Percentiles rank a stretch among this genome's conserved stretches.
phyloP scores from a whole-genome alignment of 495 filamentous ascomycete genomes.

The Apiosordaria backusii region DNA sequence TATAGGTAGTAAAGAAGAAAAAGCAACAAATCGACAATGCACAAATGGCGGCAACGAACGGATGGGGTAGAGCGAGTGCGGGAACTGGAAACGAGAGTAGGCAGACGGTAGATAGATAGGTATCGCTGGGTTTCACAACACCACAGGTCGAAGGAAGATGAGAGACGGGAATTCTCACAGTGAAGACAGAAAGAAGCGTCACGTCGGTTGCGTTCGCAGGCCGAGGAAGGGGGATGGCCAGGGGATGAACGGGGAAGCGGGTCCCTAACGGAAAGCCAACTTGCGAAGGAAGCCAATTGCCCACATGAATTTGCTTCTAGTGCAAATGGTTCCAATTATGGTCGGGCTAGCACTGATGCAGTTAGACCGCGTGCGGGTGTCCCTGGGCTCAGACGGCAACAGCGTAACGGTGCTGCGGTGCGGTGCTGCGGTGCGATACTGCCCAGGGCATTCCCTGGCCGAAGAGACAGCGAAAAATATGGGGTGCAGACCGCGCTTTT shows the following conservation, averaged over 20 bases:
- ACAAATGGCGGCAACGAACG: not conserved
- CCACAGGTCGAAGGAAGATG: slow-evolving; percentile 6
- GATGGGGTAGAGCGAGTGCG: slow-evolving; percentile 4
- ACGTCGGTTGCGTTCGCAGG: slow-evolving; percentile 1
- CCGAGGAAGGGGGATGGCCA: slow-evolving; percentile 26
- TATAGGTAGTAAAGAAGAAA: not conserved
- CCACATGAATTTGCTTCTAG: slow-evolving; percentile 10
- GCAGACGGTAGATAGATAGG: not conserved
- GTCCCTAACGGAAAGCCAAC: slow-evolving; percentile 12
- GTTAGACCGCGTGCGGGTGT: slow-evolving; percentile 17
- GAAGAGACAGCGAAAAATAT: slow-evolving; percentile 10
- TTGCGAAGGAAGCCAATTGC: not conserved
- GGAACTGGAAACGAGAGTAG: not conserved
- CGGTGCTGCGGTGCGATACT: slow-evolving; percentile 16
- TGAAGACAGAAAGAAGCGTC: slow-evolving; percentile 1
- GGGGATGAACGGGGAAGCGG: slow-evolving; percentile 23
- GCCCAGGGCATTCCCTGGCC: slow-evolving; percentile 9
- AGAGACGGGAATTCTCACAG: not conserved
- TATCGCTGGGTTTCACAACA: slow-evolving; percentile 1
- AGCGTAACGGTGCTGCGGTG: slow-evolving; percentile 22
- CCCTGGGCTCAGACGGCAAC: slow-evolving; percentile 15
- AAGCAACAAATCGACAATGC: not conserved
- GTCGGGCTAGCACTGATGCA: slow-evolving; percentile 10
- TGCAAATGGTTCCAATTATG: slow-evolving; percentile 7
- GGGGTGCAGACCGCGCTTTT: slow-evolving; percentile 18